A percentile compares a stretch with the other conserved stretches of the same genome.
Conservation (phyloP, 2,329 filamentous ascomycete genomes). For the Colletotrichum camelliae region DNA sequence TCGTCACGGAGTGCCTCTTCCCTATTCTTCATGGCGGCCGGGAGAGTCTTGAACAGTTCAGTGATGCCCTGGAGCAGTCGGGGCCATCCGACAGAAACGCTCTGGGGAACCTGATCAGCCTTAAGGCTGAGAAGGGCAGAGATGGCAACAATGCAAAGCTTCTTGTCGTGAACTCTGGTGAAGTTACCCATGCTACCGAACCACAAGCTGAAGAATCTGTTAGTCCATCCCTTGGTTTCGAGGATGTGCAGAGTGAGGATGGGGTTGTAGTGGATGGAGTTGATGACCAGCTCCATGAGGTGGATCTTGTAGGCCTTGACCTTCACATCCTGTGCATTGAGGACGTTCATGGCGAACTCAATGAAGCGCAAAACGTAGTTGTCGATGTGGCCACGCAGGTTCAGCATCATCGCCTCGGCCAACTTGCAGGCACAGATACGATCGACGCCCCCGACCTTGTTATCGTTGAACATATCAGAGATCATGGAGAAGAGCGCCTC, state of each 20-base stretch:
- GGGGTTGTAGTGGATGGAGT: slow-evolving; percentile 97
- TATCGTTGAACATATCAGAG: slow-evolving; percentile 89
- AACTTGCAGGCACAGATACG: slow-evolving; percentile 97
- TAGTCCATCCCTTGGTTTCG: slow-evolving; percentile 93
- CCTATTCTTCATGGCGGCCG: slow-evolving; percentile 85
- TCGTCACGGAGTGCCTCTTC: slow-evolving; percentile 93
- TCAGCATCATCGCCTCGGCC: slow-evolving; percentile 96
- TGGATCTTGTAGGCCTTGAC: slow-evolving; percentile 95
- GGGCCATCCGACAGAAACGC: slow-evolving; percentile 94
- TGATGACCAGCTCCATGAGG: slow-evolving; percentile 98
- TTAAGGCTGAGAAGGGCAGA: slow-evolving; percentile 81
- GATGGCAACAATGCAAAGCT: slow-evolving; percentile 94
- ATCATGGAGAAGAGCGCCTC: slow-evolving; percentile 94
- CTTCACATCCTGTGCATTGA: slow-evolving; percentile 78
- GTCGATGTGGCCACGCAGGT: slow-evolving; percentile 86
- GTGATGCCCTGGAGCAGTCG: slow-evolving; percentile 87
- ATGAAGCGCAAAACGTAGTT: slow-evolving; percentile 89
- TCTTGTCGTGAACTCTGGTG: slow-evolving; percentile 96
- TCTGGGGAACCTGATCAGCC: slow-evolving; percentile 84
- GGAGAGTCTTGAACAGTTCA: slow-evolving; percentile 88
- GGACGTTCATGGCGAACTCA: slow-evolving; percentile 83
- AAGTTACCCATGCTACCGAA: slow-evolving; percentile 96
- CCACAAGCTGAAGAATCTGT: slow-evolving; percentile 99
- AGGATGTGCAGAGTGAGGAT: slow-evolving; percentile 82
- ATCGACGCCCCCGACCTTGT: slow-evolving; percentile 92